These are phyloP conservation scores for Erysiphe neolycopersici DNA, from an alignment of 2,329 filamentous ascomycete genomes.

Conservation along the genomic window DNA sequence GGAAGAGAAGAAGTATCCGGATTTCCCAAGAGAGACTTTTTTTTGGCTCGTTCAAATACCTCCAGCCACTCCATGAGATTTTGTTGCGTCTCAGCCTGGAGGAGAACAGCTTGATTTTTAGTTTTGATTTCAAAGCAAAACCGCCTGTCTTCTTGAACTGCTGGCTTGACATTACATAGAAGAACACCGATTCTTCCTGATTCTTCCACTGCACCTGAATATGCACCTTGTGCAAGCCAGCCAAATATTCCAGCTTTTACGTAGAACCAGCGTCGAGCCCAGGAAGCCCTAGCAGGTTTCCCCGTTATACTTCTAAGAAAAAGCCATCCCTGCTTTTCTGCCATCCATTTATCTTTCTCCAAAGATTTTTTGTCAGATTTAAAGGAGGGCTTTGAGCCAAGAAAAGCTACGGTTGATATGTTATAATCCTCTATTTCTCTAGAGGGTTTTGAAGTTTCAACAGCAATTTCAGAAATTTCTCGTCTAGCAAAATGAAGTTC, in stretches of 20 bases:
- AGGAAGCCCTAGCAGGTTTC: slow-evolving; percentile 71
- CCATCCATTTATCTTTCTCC: slow-evolving; percentile 23
- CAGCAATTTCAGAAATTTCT: slow-evolving; percentile 55
- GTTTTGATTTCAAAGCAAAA: slow-evolving; percentile 99
- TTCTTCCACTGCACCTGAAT: slow-evolving; percentile 67
- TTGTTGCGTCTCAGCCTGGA: slow-evolving; percentile 78
- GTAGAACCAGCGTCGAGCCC: slow-evolving; percentile 87
- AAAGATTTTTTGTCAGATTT: slow-evolving; percentile 19
- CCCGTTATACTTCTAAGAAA: slow-evolving; percentile 59
- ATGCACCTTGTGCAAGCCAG: slow-evolving; percentile 60
- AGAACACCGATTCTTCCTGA: slow-evolving; percentile 90
- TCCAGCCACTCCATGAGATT: slow-evolving; percentile 90
- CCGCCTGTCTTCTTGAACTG: slow-evolving; percentile 71
- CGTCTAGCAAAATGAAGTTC: slow-evolving; percentile 57
- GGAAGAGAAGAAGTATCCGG: slow-evolving; percentile 18
- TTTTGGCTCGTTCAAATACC: slow-evolving; percentile 82
- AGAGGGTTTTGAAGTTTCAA: slow-evolving; percentile 48
- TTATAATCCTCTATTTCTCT: slow-evolving; percentile 85
- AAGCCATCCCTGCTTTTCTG: slow-evolving; percentile 86
- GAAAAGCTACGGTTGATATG: slow-evolving; percentile 65
- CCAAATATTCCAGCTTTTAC: slow-evolving; percentile 90
- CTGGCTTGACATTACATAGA: slow-evolving; percentile 75
- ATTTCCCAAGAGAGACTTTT: slow-evolving; percentile 59
- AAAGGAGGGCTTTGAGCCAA: slow-evolving; percentile 42
- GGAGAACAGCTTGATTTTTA: slow-evolving; percentile 65